Evolutionary conservation across 164 flowering plant genomes (phyloP).

Genomic region (Magnolia kwangsiensis): DNA sequence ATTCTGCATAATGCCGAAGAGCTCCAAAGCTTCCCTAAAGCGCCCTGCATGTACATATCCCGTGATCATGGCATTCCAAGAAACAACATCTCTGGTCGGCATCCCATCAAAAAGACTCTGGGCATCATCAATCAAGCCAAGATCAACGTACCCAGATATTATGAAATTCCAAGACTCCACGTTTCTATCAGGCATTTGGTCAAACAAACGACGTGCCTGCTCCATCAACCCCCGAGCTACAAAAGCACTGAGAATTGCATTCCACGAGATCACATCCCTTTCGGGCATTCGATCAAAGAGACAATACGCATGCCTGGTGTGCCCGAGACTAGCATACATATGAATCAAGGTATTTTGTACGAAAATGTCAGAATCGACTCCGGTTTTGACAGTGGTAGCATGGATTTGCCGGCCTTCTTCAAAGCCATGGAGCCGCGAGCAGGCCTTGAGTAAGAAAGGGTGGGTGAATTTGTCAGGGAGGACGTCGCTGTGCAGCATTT

Average conservation of each 20-base stretch:
- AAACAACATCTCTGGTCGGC: conserved; percentile 29
- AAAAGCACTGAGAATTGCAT: conserved; percentile 36
- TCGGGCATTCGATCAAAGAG: conserved; percentile 32
- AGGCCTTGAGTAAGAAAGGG: conserved; percentile 36
- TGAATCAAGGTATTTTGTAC: conserved; percentile 30
- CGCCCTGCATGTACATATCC: conserved; percentile 23
- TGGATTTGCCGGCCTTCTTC: conserved; percentile 38
- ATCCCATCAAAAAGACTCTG: conserved; percentile 28
- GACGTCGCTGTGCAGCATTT: conserved; percentile 25
- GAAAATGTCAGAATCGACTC: conserved; percentile 25
- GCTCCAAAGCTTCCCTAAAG: conserved; percentile 20
- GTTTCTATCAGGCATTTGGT: conserved; percentile 40
- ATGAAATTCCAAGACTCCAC: conserved; percentile 45
- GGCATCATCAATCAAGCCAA: conserved; percentile 28
- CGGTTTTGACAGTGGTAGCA: conserved; percentile 22
- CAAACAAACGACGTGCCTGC: conserved; percentile 25
- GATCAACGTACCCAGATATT: conserved; percentile 35
- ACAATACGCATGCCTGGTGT: conserved; percentile 12
- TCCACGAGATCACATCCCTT: conserved; percentile 38
- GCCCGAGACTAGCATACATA: conserved; percentile 26
- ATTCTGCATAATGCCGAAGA: conserved; percentile 26
- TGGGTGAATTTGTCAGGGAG: conserved; percentile 32
- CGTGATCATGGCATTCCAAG: conserved; percentile 35
- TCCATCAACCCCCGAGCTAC: conserved; percentile 25
- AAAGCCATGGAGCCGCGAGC: conserved; percentile 17